A percentile compares a stretch with the other conserved stretches of the same genome.
These are phyloP conservation scores for Phytophthora rubi DNA, from an alignment of 352 stramenopile genomes.

Conservation along the genomic window DNA sequence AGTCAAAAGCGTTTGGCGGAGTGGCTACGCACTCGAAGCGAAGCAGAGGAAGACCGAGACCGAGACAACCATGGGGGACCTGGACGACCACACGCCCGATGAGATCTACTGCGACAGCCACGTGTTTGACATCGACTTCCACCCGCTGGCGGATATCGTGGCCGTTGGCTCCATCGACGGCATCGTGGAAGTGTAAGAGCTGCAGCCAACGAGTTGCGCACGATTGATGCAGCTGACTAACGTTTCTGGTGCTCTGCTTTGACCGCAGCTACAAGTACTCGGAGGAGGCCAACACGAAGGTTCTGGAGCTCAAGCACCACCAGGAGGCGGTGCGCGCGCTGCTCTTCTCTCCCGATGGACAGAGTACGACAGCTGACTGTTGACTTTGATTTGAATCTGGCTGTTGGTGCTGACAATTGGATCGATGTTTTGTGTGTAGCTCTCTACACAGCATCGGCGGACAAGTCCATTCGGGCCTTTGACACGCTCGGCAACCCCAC, in stretches of 20 bases:
- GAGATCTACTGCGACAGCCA: slow-evolving; percentile 79
- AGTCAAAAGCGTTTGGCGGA: slow-evolving; percentile 35
- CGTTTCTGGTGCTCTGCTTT: slow-evolving; percentile 3
- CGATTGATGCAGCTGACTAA: neutral
- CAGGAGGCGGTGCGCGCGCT: slow-evolving; percentile 73
- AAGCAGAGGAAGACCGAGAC: neutral
- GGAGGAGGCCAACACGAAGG: slow-evolving; percentile 68
- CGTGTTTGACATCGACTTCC: slow-evolving; percentile 90
- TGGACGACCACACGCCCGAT: slow-evolving; percentile 80
- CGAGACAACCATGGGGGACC: slow-evolving; percentile 52
- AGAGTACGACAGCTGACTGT: slow-evolving; percentile 47
- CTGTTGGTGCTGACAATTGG: slow-evolving; percentile 17
- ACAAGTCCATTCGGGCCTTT: slow-evolving; percentile 86
- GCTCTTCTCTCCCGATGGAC: slow-evolving; percentile 78
- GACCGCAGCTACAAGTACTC: slow-evolving; percentile 78
- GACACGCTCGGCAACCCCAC: slow-evolving; percentile 77
- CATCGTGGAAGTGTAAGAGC: slow-evolving; percentile 79
- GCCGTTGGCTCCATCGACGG: slow-evolving; percentile 78
- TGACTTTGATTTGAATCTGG: neutral
- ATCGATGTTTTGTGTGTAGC: slow-evolving; percentile 38
- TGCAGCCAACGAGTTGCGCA: neutral
- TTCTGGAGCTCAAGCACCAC: slow-evolving; percentile 81
- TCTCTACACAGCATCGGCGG: slow-evolving; percentile 76
- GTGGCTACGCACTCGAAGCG: neutral
- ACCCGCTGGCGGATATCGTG: slow-evolving; percentile 73